Evolutionary conservation across 768 basidiomycete species (phyloP).

Genomic region (Tricholoma terreum): DNA sequence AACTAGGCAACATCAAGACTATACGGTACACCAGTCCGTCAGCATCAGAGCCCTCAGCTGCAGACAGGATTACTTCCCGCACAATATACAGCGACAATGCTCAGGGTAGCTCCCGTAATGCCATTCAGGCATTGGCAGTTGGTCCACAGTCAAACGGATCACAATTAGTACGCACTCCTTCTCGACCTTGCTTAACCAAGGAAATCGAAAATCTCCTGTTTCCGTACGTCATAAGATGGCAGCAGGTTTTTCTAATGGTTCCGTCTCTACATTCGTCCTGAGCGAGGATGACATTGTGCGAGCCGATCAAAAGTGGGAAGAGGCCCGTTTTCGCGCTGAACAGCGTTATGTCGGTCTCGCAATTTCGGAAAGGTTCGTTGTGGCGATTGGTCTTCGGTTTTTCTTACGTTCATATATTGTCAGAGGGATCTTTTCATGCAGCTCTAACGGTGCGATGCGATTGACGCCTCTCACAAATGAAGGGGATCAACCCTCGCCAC

Average conservation of each 20-base stretch:
- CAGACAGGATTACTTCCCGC: slow-evolving; percentile 26
- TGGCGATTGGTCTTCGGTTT: not conserved
- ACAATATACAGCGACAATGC: slow-evolving; percentile 23
- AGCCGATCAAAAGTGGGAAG: slow-evolving; percentile 54
- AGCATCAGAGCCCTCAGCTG: slow-evolving; percentile 24
- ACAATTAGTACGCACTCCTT: slow-evolving; percentile 36
- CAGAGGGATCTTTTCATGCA: slow-evolving; percentile 65
- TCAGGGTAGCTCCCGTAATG: slow-evolving; percentile 30
- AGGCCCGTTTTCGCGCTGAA: slow-evolving; percentile 50
- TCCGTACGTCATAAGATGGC: slow-evolving; percentile 46
- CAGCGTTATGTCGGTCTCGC: slow-evolving; percentile 64
- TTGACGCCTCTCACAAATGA: slow-evolving; percentile 34
- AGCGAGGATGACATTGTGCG: slow-evolving; percentile 40
- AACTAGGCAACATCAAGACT: slow-evolving; percentile 72
- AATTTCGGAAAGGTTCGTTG: slow-evolving; percentile 45
- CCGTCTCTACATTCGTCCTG: slow-evolving; percentile 42
- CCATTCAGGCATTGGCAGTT: slow-evolving; percentile 30
- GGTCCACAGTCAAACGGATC: slow-evolving; percentile 23
- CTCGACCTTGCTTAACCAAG: not conserved
- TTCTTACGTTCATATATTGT: not conserved
- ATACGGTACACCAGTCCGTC: slow-evolving; percentile 35
- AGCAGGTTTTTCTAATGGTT: slow-evolving; percentile 62
- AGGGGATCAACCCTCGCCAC: slow-evolving; percentile 17
- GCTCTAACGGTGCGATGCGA: slow-evolving; percentile 71
- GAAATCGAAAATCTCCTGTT: not conserved